Base-by-base conservation (phyloP, 352 stramenopile species). In the Pythium vanterpoolii region DNA sequence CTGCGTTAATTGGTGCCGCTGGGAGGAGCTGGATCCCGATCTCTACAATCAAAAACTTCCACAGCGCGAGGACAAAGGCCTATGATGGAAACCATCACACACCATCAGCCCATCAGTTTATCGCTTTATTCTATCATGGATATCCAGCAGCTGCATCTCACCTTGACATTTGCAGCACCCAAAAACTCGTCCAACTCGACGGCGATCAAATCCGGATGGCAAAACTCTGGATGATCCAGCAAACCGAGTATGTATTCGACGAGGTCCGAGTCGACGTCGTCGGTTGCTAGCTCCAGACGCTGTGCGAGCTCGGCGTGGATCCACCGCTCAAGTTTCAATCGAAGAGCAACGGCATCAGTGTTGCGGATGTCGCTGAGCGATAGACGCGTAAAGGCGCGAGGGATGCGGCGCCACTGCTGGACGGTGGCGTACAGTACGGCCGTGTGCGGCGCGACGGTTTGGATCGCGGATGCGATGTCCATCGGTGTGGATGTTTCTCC, bases 101-200 rank as follows among this genome's bases (percentile, higher is more conserved):
- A 42, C 13, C 5, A 42, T 19, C 44, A 16, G n/a, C 21, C 54
- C 21, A 14, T 44, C 46, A 50, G 5, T n/a, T 33, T 21, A 16
- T 5, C 21, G 13, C 34, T 6, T 42, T 42, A 3, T 18, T 42
- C 9, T 16, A 16, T 21, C 34, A 5, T 4, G 9, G n/a, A 14
- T 54, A 16, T 13, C 21, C 5, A 7, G 5, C 9, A 16, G 44
- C 13, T 6, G n/a, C n/a, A 31, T 13, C 38, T 39, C 40, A 53
- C 51, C 36, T 45, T 47, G 46, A 31, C 63, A 11, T 63, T 38
- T 8, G 8, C 21, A 4, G 27, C 55, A 4, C 69, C 76, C 16
- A 94, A 71, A 43, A 94, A 92, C 66, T 94, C 84, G 10, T 77
- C 58, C 13, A 94, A 62, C 60, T 94, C 84, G 11, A 77, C 53